Base-by-base conservation (phyloP, 2,329 filamentous ascomycete genomes). In the Fusarium sp. region DNA sequence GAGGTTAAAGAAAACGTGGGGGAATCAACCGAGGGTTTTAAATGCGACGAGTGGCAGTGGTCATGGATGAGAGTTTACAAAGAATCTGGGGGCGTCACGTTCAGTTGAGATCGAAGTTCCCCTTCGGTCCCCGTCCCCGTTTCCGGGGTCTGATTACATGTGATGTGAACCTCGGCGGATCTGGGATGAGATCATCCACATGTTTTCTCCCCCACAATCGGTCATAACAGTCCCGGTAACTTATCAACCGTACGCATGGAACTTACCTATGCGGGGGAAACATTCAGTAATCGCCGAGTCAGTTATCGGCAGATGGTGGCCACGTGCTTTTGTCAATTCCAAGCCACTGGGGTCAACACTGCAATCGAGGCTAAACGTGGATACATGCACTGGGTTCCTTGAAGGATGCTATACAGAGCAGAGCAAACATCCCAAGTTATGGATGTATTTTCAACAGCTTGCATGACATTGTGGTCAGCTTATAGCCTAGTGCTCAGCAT, bases 1-100 rank as follows among this genome's bases (percentile, higher is more conserved):
- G 51, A 57, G 45, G 26, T 43, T 44, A 21, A 60, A 38, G 33
- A 15, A 26, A 58, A 19, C 51, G 70, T 70, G 69, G 66, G 64
- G 68, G 68, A 61, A 62, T 58, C 59, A 46, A n/a, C 28, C 47
- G 65, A 63, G 61, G 70, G 60, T 66, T 73, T 71, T 68, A 73
- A 73, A 67, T 53, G 46, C 31, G 61, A 57, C 55, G 39, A 47
- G 44, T 44, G 42, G 40, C 56, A 46, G 46, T 44, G 42, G 40
- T 58, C 42, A 49, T 56, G 49, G 57, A 71, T 24, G 53, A 57
- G 38, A 53, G 39, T 51, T 44, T 63, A 34, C 44, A 34, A 50
- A 50, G 61, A 63, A 57, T 31, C 50, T 7, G 58, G 52, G 59
- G 51, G 28, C 42, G 26, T 42, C 21, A 24, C 40, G 40, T 42